Evolutionary conservation across 2,329 filamentous ascomycete genomes (phyloP), one percentile per base, ranked within the genome.

Genomic region (Talaromyces sp.): DNA sequence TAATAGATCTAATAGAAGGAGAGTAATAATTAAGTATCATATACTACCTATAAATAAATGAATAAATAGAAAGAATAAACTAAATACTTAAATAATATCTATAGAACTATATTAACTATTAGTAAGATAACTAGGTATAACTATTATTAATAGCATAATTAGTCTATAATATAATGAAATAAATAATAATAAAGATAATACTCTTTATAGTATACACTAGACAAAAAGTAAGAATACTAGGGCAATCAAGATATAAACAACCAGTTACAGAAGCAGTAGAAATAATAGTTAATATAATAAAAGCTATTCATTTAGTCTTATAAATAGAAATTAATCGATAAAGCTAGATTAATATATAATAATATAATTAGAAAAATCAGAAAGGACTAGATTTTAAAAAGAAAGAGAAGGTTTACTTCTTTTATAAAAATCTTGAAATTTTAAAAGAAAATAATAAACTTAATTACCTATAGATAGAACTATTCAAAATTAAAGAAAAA

Each of bases 401-500:
- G 7, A 21, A 14, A 48, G n/a, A n/a, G n/a, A n/a, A 48, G 4
- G 7, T 43, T 10, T 43, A 43, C 8, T 12, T 43, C 3, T 43
- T 19, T 19, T 19, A 19, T 1, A 31, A 31, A 43, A 43, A 43
- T 19, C 5, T 43, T n/a, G 2, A 43, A n/a, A 43, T 12, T 19
- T 14, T 7, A 43, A 2, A 12, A 43, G 2, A 26, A 51, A 26
- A 29, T 5, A 26, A 51, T 24, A 51, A 51, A 51, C 21, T 51
- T 1, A 29, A 51, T 17, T 24, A 51, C 12, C 10, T 51, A 51
- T 24, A 12, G 27, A 26, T 51, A 1, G 10, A 10, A 53, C 26
- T 19, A 53, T 53, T 53, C 19, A 31, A 53, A 31, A 53, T 53
- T 31, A 10, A 51, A 38, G 21, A 57, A 57, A 57, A 57, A 57